phyloP scores from a whole-genome alignment of 371 early-diverging fungal species.

The Mortierella sp. region DNA sequence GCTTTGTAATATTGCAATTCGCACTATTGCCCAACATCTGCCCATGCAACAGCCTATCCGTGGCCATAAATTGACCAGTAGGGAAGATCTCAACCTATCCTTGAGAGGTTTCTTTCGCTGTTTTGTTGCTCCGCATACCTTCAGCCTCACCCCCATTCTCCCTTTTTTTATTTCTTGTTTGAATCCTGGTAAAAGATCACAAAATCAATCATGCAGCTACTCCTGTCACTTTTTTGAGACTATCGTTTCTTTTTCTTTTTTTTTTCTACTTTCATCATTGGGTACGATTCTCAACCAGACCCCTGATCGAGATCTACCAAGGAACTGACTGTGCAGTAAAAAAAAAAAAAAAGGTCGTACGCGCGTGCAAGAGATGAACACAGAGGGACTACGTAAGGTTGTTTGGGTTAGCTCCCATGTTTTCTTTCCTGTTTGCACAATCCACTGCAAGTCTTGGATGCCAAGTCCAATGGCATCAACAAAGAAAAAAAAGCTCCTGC shows the following conservation, averaged over 20 bases:
- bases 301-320: no score
- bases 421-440: conserved; percentile 2
- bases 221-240: background rate
- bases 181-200: background rate
- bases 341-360: no score
- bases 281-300: no score
- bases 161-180: background rate
- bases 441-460: background rate
- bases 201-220: background rate
- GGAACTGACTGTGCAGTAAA: no score
- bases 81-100: background rate
- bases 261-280: no score
- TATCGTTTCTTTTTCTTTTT: background rate
- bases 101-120: background rate
- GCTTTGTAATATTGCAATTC: no score
- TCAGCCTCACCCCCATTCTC: background rate
- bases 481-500: background rate
- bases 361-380: background rate
- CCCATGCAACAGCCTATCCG: background rate
- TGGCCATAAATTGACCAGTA: background rate
- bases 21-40: no score
- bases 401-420: background rate
- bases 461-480: background rate
- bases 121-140: background rate
- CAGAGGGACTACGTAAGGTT: background rate